These are phyloP conservation scores for Dryadomyces quercivorus DNA, from an alignment of 2,329 filamentous ascomycete species.

Conservation along the genomic window DNA sequence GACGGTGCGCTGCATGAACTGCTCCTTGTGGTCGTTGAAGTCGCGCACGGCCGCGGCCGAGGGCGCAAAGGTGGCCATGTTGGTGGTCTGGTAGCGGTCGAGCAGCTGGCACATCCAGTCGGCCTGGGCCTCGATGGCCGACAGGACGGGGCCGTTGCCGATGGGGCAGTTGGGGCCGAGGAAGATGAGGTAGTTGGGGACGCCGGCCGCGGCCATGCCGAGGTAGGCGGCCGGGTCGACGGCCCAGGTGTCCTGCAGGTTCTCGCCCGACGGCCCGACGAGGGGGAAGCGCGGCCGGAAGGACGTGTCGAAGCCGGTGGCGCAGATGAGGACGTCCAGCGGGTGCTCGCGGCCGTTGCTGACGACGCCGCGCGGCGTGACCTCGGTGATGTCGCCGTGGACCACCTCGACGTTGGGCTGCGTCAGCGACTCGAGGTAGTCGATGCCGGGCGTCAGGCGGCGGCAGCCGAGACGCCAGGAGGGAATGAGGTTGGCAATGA, in stretches of 20 bases:
- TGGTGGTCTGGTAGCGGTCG: slow-evolving; percentile 23
- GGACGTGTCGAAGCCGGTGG: slow-evolving; percentile 42
- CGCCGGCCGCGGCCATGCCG: slow-evolving; percentile 33
- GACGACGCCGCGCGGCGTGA: slow-evolving; percentile 34
- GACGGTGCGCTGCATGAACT: slow-evolving; percentile 39
- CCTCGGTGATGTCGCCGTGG: slow-evolving; percentile 27
- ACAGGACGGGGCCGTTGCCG: slow-evolving; percentile 35
- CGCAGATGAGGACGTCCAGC: slow-evolving; percentile 44
- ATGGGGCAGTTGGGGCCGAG: slow-evolving; percentile 37
- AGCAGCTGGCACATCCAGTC: slow-evolving; percentile 32
- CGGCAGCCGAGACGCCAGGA: slow-evolving; percentile 31
- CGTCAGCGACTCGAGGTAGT: slow-evolving; percentile 33
- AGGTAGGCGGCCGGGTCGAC: slow-evolving; percentile 34
- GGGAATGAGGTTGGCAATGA: slow-evolving; percentile 29
- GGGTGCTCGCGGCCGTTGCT: slow-evolving; percentile 30
- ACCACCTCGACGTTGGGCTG: slow-evolving; percentile 35
- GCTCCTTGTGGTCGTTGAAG: slow-evolving; percentile 32
- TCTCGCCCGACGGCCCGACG: slow-evolving; percentile 28
- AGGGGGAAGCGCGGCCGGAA: slow-evolving; percentile 38
- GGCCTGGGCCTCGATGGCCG: slow-evolving; percentile 23
- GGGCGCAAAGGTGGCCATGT: slow-evolving; percentile 24
- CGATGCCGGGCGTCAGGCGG: slow-evolving; percentile 35
- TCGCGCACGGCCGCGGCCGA: slow-evolving; percentile 32
- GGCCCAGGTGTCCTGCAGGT: slow-evolving; percentile 35
- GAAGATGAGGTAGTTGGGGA: slow-evolving; percentile 45